Conservation (phyloP, 2,329 filamentous ascomycete genomes). For the Penicillium sp. region DNA sequence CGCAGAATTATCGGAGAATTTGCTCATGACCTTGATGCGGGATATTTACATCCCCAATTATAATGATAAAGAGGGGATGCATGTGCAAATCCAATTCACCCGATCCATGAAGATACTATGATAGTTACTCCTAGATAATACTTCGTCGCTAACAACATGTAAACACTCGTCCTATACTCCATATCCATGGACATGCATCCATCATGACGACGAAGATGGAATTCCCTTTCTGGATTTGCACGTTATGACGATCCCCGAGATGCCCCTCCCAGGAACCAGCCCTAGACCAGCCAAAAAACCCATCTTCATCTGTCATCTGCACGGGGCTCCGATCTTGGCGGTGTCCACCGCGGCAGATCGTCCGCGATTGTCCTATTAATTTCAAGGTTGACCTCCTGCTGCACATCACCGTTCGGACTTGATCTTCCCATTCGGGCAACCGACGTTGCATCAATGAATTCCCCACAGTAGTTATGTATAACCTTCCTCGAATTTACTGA, state of each 20-base stretch:
- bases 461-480: neutral
- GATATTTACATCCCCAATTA: neutral
- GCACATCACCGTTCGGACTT: conserved; percentile 28
- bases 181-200: neutral
- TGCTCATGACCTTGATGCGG: neutral
- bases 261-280: conserved; percentile 21
- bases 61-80: neutral
- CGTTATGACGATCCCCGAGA: conserved; percentile 11
- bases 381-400: conserved; percentile 24
- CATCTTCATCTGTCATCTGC: conserved; percentile 42
- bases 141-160: neutral
- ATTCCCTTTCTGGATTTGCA: conserved; percentile 8
- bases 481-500: neutral
- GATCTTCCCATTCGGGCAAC: conserved; percentile 4
- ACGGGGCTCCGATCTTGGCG: conserved; percentile 42
- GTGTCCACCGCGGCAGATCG: conserved; percentile 47
- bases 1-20: conserved; percentile 26
- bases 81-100: neutral
- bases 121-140: neutral
- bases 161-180: neutral
- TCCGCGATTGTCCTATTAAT: conserved; percentile 40
- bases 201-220: neutral
- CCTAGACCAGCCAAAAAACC: conserved; percentile 16
- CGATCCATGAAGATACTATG: neutral
- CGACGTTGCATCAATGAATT: conserved; percentile 3